Conservation (phyloP, 2,329 filamentous ascomycete species). For the Tolypocladium guangdongense region DNA sequence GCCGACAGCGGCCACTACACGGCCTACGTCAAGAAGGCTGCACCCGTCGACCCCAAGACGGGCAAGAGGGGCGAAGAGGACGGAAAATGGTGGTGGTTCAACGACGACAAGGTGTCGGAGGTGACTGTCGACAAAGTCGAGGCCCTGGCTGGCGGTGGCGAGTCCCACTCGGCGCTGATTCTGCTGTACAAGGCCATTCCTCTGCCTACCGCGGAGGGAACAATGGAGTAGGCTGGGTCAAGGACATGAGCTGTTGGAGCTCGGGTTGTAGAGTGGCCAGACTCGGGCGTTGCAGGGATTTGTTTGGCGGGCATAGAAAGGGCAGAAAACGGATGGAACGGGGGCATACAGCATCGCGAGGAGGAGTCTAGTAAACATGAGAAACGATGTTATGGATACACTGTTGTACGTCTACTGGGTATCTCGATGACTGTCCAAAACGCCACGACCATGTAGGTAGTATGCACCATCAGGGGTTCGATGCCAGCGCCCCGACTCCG, state of each 20-base stretch:
- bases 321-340: not conserved
- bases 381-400: not conserved
- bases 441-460: conserved; percentile 1
- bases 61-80: conserved; percentile 74
- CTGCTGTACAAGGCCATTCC: conserved; percentile 67
- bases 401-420: not conserved
- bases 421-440: conserved; percentile 2
- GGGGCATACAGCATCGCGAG: not conserved
- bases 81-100: conserved; percentile 99
- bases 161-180: conserved; percentile 74
- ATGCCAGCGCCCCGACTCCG: not conserved
- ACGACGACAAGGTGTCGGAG: conserved; percentile 93
- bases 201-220: conserved; percentile 46
- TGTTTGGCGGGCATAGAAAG: not conserved
- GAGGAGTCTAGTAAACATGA: not conserved
- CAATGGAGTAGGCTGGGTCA: conserved; percentile 12
- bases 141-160: conserved; percentile 77
- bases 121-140: conserved; percentile 87
- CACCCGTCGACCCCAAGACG: conserved; percentile 57
- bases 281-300: not conserved
- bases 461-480: not conserved
- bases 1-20: conserved; percentile 98
- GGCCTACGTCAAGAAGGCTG: conserved; percentile 90
- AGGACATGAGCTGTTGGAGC: not conserved
- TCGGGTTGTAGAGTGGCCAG: not conserved